A percentile compares a stretch with the other conserved stretches of the same genome.
phyloP scores from a whole-genome alignment of 2,329 filamentous ascomycete genomes.

The Gliomastix tumulicola region DNA sequence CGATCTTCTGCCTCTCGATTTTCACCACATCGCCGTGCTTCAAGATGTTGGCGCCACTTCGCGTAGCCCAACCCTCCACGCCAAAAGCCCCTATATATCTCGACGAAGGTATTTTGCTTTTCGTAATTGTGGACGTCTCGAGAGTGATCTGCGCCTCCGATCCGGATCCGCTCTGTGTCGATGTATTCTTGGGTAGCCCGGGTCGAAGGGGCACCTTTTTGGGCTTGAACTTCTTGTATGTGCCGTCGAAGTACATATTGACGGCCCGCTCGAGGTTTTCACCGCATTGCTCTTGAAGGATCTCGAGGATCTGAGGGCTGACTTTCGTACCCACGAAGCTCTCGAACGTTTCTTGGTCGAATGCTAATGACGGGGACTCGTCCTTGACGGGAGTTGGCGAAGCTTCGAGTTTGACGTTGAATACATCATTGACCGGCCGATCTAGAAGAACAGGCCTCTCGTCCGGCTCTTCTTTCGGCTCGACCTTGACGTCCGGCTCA shows the following conservation, averaged over 20 bases:
- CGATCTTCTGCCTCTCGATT: constrained; percentile 79
- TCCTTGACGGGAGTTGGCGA: too few relatives aligned
- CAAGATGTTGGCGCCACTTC: constrained; percentile 68
- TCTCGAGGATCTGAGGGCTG: constrained; percentile 34
- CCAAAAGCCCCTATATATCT: constrained; percentile 91
- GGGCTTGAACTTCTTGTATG: constrained; percentile 46
- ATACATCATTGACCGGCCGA: constrained; percentile 5
- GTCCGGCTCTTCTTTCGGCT: too few relatives aligned
- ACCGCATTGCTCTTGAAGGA: constrained; percentile 47
- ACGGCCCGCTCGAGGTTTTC: constrained; percentile 55
- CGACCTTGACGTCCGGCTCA: constrained; percentile 10
- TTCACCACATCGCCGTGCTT: constrained; percentile 76
- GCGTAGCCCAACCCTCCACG: constrained; percentile 84
- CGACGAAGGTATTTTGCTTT: constrained; percentile 25
- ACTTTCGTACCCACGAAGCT: constrained; percentile 53
- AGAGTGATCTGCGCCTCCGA: neutral
- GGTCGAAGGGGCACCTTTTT: neutral
- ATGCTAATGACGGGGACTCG: constrained; percentile 26
- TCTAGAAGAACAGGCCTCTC: constrained; percentile 3
- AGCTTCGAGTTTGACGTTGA: too few relatives aligned
- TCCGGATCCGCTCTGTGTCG: neutral
- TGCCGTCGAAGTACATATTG: constrained; percentile 65
- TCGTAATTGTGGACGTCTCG: too few relatives aligned
- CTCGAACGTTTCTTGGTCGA: constrained; percentile 53
- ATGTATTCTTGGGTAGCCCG: neutral